Evolutionary conservation across 768 basidiomycete genomes (phyloP), one percentile per base, ranked within the genome.

Genomic region (Phlebiopsis gigantea): DNA sequence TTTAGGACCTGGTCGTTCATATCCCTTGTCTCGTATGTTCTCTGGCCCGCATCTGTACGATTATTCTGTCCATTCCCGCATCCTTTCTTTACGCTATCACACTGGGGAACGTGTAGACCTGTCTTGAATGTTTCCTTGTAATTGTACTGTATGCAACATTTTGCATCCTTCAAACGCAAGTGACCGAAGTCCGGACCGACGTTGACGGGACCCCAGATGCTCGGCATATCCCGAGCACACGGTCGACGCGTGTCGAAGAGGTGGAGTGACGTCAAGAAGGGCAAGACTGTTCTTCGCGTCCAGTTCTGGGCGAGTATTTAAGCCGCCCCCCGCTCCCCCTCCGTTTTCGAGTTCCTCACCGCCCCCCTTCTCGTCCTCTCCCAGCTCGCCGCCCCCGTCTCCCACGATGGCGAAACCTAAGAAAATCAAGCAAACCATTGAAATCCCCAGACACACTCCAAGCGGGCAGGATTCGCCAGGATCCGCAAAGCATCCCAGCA

Each of bases 401-500:
- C 9, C 30, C 30, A 25, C 50, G 50, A 51, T 51, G 50, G 47
- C 47, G 47, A 51, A 51, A 30, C 22, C 50, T 21, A 30, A 31
- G 29, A 51, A 51, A 31, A 21, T 51, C n/a, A 15, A 30, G 15
- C 47, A 48, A 29, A 48, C 47, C 47, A 48, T 48, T n/a, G 47
- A 6, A 6, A 48, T 48, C 26, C 47, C 47, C 5, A 48, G 29
- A 19, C 5, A 19, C 19, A n/a, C n/a, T n/a, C 34, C 34, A 10
- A 29, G 19, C 28, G 29, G 47, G 15, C 19, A 29, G n/a, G 47
- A 48, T 31, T 22, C 29, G 31, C 34, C 7, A 21, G 12, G 50
- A 7, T 39, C 31, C 1, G 19, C 31, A 48, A 48, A 30, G 22
- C 39, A 34, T 46, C 42, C 46, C 29, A 72, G 75, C 55, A 86